These are phyloP conservation scores for Tetracladium setigerum DNA, from an alignment of 495 filamentous ascomycete genomes.

Conservation along the genomic window DNA sequence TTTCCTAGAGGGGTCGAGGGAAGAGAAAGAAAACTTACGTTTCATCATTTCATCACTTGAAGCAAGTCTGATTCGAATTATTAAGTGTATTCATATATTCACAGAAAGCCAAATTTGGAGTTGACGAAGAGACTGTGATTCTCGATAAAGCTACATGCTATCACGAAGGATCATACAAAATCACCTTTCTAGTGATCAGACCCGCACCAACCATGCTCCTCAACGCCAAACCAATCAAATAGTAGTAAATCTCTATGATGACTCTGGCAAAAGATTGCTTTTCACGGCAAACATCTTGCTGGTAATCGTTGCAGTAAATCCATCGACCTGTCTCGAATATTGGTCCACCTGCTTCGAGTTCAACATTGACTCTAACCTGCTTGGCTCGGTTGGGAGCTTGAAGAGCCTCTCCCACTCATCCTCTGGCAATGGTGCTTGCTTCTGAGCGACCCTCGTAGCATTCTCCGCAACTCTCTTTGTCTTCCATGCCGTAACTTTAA, in stretches of 20 bases:
- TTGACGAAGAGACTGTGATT: too few species aligned
- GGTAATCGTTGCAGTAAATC: conserved; percentile 83
- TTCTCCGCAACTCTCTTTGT: conserved; percentile 94
- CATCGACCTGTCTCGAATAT: conserved; percentile 94
- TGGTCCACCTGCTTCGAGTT: conserved; percentile 95
- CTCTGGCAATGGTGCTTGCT: conserved; percentile 84
- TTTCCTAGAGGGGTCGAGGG: too few species aligned
- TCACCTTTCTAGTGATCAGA: too few species aligned
- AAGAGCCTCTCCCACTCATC: conserved; percentile 98
- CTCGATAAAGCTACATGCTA: too few species aligned
- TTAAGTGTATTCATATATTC: too few species aligned
- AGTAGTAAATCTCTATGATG: background rate
- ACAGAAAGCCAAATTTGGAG: too few species aligned
- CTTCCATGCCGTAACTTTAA: conserved; percentile 95
- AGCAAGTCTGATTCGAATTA: too few species aligned
- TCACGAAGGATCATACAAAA: too few species aligned
- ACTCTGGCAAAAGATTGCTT: conserved; percentile 53
- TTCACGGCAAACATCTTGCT: conserved; percentile 98
- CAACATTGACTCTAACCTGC: conserved; percentile 82
- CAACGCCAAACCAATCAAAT: background rate
- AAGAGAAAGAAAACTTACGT: too few species aligned
- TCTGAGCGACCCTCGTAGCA: conserved; percentile 69
- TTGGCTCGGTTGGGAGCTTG: conserved; percentile 93
- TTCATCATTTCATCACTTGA: too few species aligned
- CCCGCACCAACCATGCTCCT: background rate